phyloP scores from a whole-genome alignment of 805 yeast species.

The Pichia kluyveri region DNA sequence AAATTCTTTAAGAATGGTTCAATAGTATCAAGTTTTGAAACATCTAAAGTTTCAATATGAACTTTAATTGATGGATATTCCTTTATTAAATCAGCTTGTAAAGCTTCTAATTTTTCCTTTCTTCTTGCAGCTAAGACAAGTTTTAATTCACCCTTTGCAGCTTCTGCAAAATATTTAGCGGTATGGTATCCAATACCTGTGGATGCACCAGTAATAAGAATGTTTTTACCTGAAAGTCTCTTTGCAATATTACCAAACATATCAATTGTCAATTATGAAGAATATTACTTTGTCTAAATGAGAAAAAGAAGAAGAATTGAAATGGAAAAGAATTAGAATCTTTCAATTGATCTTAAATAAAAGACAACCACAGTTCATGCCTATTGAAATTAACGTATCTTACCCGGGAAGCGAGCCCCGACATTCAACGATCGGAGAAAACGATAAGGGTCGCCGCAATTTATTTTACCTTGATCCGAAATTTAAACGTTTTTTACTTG shows the following conservation, averaged over 20 bases:
- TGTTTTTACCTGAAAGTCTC: constrained; percentile 69
- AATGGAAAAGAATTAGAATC: too few relatives aligned
- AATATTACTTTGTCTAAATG: too few relatives aligned
- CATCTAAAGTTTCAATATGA: constrained; percentile 29
- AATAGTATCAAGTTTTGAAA: constrained; percentile 35
- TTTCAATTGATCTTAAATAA: too few relatives aligned
- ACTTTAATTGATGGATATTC: constrained; percentile 28
- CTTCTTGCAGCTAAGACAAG: constrained; percentile 47
- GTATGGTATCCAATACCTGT: constrained; percentile 94
- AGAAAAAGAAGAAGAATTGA: too few relatives aligned
- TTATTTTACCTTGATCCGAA: too few relatives aligned
- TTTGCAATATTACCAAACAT: constrained; percentile 52
- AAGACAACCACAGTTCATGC: too few relatives aligned
- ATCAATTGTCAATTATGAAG: background rate
- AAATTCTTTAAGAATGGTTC: constrained; percentile 34
- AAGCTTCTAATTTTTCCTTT: constrained; percentile 33
- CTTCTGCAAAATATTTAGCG: constrained; percentile 74
- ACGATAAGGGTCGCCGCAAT: too few relatives aligned
- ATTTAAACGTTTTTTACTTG: too few relatives aligned
- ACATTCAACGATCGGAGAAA: too few relatives aligned
- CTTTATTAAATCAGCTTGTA: constrained; percentile 29
- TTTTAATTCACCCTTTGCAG: constrained; percentile 41
- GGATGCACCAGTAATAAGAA: constrained; percentile 92
- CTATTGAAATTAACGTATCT: too few relatives aligned
- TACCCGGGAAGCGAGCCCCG: background rate